A percentile compares a stretch with the other conserved stretches of the same genome.
Conservation (phyloP, 305 asterid genomes). For the Fraxinus angustifolia region DNA sequence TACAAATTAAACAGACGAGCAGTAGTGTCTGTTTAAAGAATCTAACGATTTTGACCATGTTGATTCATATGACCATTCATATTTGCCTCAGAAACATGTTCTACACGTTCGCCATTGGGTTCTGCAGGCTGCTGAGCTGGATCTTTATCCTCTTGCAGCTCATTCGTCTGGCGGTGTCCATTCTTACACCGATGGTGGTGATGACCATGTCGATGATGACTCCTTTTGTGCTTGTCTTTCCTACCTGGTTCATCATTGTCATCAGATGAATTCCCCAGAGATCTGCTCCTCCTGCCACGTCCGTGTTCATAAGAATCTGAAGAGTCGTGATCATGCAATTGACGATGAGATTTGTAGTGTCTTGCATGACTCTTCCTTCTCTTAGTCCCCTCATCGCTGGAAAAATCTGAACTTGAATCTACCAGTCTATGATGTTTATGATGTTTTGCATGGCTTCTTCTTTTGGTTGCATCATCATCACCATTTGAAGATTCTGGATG, state of each 20-base stretch:
- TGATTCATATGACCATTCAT: constrained; percentile 17
- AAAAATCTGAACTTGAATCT: constrained; percentile 35
- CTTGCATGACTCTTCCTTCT: constrained; percentile 32
- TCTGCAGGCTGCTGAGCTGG: constrained; percentile 16
- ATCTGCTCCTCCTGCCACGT: constrained; percentile 39
- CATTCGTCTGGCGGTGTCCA: constrained; percentile 14
- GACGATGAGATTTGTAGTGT: constrained; percentile 35
- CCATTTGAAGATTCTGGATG: constrained; percentile 38
- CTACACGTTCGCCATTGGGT: constrained; percentile 10
- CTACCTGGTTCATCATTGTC: constrained; percentile 34
- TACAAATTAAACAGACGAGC: background rate
- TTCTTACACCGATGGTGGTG: constrained; percentile 31
- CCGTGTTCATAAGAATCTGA: constrained; percentile 46
- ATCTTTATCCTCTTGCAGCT: constrained; percentile 1
- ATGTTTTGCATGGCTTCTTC: constrained; percentile 36
- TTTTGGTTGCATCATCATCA: constrained; percentile 33
- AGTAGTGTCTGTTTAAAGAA: background rate
- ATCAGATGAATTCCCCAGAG: constrained; percentile 39
- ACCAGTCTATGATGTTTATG: constrained; percentile 37
- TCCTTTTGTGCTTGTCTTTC: constrained; percentile 27
- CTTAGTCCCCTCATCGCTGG: constrained; percentile 38
- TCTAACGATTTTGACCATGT: constrained; percentile 14
- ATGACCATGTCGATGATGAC: constrained; percentile 28
- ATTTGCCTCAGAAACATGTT: constrained; percentile 20
- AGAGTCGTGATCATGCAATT: constrained; percentile 35